Conservation (phyloP, 345 rosid species). For the Chamaenerion angustifolium region DNA sequence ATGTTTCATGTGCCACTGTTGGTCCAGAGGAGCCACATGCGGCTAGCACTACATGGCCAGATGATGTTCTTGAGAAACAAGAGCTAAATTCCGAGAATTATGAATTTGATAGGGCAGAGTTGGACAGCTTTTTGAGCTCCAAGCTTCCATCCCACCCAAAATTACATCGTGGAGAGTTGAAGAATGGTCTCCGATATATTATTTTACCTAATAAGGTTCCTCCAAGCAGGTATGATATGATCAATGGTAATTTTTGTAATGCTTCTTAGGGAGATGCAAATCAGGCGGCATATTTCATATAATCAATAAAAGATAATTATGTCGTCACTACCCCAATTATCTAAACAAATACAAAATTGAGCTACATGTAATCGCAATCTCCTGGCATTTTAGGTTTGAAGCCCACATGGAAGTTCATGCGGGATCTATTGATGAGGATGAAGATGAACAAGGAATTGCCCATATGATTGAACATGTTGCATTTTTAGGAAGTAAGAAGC, state of each 20-base stretch:
- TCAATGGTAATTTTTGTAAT: neutral
- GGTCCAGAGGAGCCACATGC: constrained; percentile 99
- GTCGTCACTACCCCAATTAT: too few relatives aligned
- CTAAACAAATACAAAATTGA: too few relatives aligned
- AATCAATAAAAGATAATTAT: too few relatives aligned
- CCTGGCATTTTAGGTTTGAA: constrained; percentile 57
- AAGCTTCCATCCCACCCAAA: constrained; percentile 88
- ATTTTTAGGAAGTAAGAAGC: constrained; percentile 96
- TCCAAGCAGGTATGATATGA: constrained; percentile 51
- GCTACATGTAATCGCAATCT: constrained; percentile 6
- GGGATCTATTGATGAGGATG: constrained; percentile 96
- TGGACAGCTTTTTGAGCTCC: constrained; percentile 43
- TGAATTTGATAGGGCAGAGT: constrained; percentile 29
- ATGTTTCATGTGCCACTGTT: constrained; percentile 51
- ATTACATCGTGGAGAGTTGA: constrained; percentile 64
- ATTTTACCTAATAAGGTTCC: constrained; percentile 96
- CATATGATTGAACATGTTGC: constrained; percentile 99
- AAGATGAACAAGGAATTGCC: constrained; percentile 99
- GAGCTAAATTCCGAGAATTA: constrained; percentile 40
- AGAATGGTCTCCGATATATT: constrained; percentile 92
- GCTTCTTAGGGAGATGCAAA: constrained; percentile 2
- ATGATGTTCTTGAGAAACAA: constrained; percentile 61
- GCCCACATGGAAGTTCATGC: constrained; percentile 99
- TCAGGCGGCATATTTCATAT: too few relatives aligned
- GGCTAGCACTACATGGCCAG: constrained; percentile 73